Evolutionary conservation across 1,284 basidiomycete species (phyloP).

Genomic region (Ganoderma meredithae): DNA sequence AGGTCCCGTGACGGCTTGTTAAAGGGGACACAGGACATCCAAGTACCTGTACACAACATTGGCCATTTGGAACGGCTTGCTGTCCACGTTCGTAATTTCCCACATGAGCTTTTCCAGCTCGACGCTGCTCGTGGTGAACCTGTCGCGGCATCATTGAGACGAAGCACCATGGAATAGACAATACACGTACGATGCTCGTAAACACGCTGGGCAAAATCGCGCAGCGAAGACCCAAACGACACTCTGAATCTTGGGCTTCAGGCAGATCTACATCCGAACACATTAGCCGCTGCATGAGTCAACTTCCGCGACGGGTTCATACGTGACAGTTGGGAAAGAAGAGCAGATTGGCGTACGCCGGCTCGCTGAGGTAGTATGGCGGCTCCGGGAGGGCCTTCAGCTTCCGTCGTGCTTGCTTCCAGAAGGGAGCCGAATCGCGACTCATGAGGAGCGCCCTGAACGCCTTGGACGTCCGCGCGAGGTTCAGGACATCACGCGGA

Average conservation of each 20-base stretch:
- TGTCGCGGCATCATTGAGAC: neutral
- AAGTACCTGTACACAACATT: neutral
- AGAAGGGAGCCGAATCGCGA: constrained; percentile 13
- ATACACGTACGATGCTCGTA: neutral
- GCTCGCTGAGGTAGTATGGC: constrained; percentile 28
- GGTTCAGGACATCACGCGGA: constrained; percentile 30
- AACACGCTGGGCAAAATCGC: neutral
- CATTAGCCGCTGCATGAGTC: neutral
- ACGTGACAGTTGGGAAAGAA: constrained; percentile 25
- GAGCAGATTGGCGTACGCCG: constrained; percentile 28
- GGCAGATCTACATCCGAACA: neutral
- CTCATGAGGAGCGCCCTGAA: constrained; percentile 32
- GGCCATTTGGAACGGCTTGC: constrained; percentile 1
- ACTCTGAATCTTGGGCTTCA: constrained; percentile 1
- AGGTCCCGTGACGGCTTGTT: neutral
- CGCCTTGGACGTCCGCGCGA: constrained; percentile 24
- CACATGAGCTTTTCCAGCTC: neutral
- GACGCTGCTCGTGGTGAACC: neutral
- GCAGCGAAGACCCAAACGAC: constrained; percentile 1
- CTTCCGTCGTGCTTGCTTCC: constrained; percentile 17
- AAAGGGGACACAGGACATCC: neutral
- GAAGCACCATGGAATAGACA: neutral
- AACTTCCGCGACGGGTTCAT: neutral
- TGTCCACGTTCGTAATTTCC: neutral
- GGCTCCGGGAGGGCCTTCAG: constrained; percentile 22